phyloP scores from a whole-genome alignment of 2,329 filamentous ascomycete genomes.

The Colletotrichum tropicicola region DNA sequence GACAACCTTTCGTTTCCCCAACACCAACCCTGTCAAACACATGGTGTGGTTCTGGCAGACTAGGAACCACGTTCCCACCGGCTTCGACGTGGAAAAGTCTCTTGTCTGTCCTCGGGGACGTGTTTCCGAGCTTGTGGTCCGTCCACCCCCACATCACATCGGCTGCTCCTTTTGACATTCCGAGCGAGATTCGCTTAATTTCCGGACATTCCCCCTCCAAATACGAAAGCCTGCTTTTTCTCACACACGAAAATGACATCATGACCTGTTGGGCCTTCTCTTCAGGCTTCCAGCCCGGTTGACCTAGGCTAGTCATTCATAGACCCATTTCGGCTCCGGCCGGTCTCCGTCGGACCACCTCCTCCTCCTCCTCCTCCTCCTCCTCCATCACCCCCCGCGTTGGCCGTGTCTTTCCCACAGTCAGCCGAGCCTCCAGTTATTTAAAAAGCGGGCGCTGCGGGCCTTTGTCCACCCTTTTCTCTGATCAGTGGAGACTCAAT shows the following conservation, averaged over 20 bases:
- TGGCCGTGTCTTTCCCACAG: not conserved
- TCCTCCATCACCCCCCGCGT: not conserved
- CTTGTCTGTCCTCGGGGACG: not conserved
- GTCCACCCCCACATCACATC: not conserved
- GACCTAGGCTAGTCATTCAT: no score
- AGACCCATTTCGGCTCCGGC: not conserved
- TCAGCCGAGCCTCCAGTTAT: not conserved
- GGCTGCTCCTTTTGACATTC: not conserved
- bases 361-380: not conserved
- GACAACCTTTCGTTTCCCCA: no score
- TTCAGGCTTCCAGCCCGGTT: no score
- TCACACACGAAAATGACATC: no score
- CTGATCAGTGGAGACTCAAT: not conserved
- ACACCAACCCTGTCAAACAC: no score
- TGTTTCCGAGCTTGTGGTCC: not conserved
- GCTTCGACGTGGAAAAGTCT: no score
- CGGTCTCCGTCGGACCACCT: constrained; percentile 1
- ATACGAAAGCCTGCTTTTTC: no score
- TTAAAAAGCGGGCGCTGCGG: not conserved
- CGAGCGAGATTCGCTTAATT: no score
- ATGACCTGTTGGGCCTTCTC: no score
- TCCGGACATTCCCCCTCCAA: no score
- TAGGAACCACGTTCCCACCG: no score
- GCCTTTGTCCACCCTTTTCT: not conserved
- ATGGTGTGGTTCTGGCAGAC: no score